A percentile compares a stretch with the other conserved stretches of the same genome.
Conservation (phyloP, 2,329 filamentous ascomycete species). For the Furcasterigmium furcatum region DNA sequence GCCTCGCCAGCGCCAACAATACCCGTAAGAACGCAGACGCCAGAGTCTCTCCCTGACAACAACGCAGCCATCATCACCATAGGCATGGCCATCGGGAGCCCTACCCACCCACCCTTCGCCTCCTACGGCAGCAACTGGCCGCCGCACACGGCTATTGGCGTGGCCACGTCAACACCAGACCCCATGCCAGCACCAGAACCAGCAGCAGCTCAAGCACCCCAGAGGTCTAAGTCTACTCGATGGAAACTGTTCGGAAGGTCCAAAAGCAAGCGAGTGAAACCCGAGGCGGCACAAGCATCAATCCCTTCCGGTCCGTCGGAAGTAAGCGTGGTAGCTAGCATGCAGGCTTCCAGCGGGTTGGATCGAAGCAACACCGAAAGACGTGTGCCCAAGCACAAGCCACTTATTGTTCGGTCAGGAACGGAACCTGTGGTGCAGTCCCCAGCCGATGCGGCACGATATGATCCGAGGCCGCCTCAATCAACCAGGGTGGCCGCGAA, state of each 20-base stretch:
- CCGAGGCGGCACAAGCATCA: constrained; percentile 27
- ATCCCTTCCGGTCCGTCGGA: not conserved
- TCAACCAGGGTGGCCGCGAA: constrained; percentile 9
- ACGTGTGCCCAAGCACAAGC: constrained; percentile 35
- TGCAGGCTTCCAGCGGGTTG: constrained; percentile 6
- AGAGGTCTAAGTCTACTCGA: constrained; percentile 49
- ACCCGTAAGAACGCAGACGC: constrained; percentile 35
- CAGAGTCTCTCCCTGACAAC: constrained; percentile 35
- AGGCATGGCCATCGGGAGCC: constrained; percentile 73
- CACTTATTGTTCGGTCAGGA: constrained; percentile 38
- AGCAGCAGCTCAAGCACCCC: constrained; percentile 13
- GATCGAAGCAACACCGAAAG: constrained; percentile 34
- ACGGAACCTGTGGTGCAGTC: constrained; percentile 27
- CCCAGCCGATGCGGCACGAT: constrained; percentile 8
- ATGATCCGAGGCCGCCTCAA: constrained; percentile 8
- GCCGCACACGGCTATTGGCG: constrained; percentile 16
- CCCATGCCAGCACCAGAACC: constrained; percentile 9
- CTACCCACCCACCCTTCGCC: constrained; percentile 39
- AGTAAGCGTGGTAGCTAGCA: not conserved
- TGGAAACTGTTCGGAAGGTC: constrained; percentile 55
- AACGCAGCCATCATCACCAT: constrained; percentile 49
- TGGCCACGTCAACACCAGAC: not conserved
- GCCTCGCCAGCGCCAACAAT: constrained; percentile 26
- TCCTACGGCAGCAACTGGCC: constrained; percentile 19
- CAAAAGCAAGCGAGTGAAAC: constrained; percentile 25